Evolutionary conservation across 768 basidiomycete species (phyloP), one percentile per base, ranked within the genome.

Genomic region (Boletus tomentosulus): DNA sequence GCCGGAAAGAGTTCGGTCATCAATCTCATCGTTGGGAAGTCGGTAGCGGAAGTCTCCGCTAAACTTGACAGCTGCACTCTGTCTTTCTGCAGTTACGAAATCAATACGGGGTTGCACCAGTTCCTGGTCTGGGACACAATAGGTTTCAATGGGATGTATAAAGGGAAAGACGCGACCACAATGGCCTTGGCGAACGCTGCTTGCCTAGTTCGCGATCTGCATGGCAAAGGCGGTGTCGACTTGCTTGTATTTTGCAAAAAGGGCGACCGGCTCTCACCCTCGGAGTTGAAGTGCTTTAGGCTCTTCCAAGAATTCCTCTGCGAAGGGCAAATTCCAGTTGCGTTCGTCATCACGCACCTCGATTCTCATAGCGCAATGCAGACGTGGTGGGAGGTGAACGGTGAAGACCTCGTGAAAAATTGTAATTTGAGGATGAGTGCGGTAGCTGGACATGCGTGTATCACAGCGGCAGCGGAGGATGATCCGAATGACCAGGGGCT

Each of bases 1-100:
- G 55, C 45, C n/a, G 71, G 72, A 42, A 78, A 78, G 54, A 73
- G 73, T 49, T 73, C 73, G 0, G 53, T 77, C 42, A 56, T 77
- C 54, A 78, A 78, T 57, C 69, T 78, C 57, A 28, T 77, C 25
- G 48, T 56, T n/a, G 69, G 66, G 6, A 16, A 45, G 0, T 19
- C 56, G 0, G 46, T 50, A 4, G 74, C 74, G 3, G 9, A 31
- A 0, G 58, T 66, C 10, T 73, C 73, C 7, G 59, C 54, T 35
- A 31, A 50, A 7, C 56, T 69, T 9, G 27, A 51, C 0, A 67
- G 73, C 9, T 74, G 69, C 56, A 78, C 78, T 0, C 63, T 76
- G 42, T 43, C 62, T 2, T 64, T 51, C 35, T 46, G 50, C 3
- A 33, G 50, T 1, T 69, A 76, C 55, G 38, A 51, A 19, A 50